These are phyloP conservation scores for Populus ilicifolia DNA, from an alignment of 345 rosid species.

Conservation along the genomic window DNA sequence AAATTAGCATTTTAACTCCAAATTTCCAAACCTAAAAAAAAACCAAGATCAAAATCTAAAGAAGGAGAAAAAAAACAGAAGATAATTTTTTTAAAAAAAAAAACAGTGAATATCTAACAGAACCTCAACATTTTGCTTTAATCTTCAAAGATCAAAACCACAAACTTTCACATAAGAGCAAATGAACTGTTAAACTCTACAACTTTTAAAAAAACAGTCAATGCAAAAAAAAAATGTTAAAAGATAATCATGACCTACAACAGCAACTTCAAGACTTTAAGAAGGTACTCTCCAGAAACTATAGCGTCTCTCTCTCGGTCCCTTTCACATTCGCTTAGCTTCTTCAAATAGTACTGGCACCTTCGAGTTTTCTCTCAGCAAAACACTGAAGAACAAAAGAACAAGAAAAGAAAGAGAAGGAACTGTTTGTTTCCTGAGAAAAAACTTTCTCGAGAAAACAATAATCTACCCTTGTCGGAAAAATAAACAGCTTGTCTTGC, in stretches of 20 bases:
- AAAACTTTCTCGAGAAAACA: conserved; percentile 17
- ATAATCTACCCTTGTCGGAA: background rate
- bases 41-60: background rate
- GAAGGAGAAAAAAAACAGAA: background rate
- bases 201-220: background rate
- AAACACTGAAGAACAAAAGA: background rate
- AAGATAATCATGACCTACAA: conserved; percentile 52
- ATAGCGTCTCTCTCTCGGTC: conserved; percentile 13
- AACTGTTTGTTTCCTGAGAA: conserved; percentile 27
- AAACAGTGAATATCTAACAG: background rate
- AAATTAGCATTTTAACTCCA: background rate
- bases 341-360: conserved; percentile 17
- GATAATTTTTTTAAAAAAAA: background rate
- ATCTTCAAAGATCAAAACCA: conserved; percentile 4
- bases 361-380: conserved; percentile 8
- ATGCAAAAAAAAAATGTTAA: background rate
- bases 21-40: background rate
- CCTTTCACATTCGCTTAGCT: conserved; percentile 34
- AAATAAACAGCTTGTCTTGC: background rate
- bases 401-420: background rate
- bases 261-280: conserved; percentile 14
- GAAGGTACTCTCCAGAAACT: conserved; percentile 16
- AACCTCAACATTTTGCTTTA: conserved; percentile 5
- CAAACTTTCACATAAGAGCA: background rate
- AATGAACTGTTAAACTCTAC: background rate